Evolutionary conservation across 805 yeast genomes (phyloP), one percentile per base, ranked within the genome.

Genomic region (Teunomyces pallodes): DNA sequence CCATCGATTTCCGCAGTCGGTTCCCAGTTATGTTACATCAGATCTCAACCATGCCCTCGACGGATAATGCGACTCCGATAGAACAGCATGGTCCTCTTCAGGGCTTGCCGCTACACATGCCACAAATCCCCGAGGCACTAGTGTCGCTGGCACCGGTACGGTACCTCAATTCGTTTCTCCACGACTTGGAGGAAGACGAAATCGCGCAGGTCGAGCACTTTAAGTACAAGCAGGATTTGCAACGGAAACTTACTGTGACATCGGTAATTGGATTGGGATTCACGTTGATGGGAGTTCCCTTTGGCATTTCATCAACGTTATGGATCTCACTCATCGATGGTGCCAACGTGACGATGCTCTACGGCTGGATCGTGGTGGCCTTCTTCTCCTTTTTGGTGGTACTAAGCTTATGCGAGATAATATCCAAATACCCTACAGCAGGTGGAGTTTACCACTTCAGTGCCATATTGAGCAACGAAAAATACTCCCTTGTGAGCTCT

Each of bases 181-280:
- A 43, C 38, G 49, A 49, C 20, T 27, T 43, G 24, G 74, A 77
- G 38, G 80, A 75, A 45, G 77, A 79, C 47, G 77, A 69, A 51
- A 63, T 67, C 2, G 86, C 83, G 54, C 77, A 77, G 8, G 81
- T 85, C 10, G 90, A 86, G 53, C 86, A 83, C 56, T 85, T 87
- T 71, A 80, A 81, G 47, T 87, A 87, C 61, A 84, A 84, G 54
- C 90, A 85, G 60, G 87, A 83, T 41, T 68, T 87, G 50, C 82
- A 81, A 50, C 75, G 89, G 55, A 82, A 84, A 51, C 73, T 87
- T 47, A 83, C 88, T 0, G 83, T 85, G 9, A 71, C 82, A 1
- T 84, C 91, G 0, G 81, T 87, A 40, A 79, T 87, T 17, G 96
- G 94, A 3, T 68, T 87, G 20, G 92, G 94, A 0, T 86, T 87